Evolutionary conservation across 495 filamentous ascomycete genomes (phyloP).

Genomic region (Podospora pseudoanserina): DNA sequence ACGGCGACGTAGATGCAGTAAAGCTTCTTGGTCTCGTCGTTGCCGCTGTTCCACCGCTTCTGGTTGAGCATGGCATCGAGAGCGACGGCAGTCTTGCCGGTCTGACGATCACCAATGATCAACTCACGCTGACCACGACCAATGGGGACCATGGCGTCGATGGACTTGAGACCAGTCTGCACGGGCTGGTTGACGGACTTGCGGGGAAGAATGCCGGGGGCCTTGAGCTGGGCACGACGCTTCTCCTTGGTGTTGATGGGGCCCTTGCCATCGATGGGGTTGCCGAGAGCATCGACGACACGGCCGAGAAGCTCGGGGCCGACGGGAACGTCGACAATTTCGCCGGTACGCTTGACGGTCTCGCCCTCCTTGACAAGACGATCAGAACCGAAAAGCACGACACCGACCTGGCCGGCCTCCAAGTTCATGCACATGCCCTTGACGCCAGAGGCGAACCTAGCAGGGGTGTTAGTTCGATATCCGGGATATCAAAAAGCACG

Average conservation of each 20-base stretch:
- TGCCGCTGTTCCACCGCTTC: conserved; percentile 89
- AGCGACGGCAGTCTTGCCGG: conserved; percentile 98
- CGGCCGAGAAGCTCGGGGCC: conserved; percentile 89
- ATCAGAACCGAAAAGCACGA: conserved; percentile 99
- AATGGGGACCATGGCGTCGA: conserved; percentile 99
- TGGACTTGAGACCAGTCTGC: conserved; percentile 97
- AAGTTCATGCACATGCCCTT: conserved; percentile 99
- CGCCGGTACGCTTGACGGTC: conserved; percentile 98
- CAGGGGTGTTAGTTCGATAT: conserved; percentile 20
- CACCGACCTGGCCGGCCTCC: conserved; percentile 99
- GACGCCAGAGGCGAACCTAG: conserved; percentile 98
- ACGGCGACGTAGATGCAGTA: conserved; percentile 99
- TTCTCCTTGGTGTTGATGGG: conserved; percentile 86
- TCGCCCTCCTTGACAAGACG: conserved; percentile 99
- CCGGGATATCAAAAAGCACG: neutral
- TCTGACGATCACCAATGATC: conserved; percentile 99
- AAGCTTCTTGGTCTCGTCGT: conserved; percentile 93
- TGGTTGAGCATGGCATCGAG: conserved; percentile 99
- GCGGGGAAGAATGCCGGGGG: conserved; percentile 95
- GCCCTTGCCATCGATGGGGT: conserved; percentile 99
- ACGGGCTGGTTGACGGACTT: conserved; percentile 96
- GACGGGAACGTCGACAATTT: conserved; percentile 98
- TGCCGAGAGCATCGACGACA: conserved; percentile 96
- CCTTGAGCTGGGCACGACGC: conserved; percentile 97
- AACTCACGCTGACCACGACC: conserved; percentile 99